Evolutionary conservation across 2,329 filamentous ascomycete genomes (phyloP).

Genomic region (Colletotrichum destructivum): DNA sequence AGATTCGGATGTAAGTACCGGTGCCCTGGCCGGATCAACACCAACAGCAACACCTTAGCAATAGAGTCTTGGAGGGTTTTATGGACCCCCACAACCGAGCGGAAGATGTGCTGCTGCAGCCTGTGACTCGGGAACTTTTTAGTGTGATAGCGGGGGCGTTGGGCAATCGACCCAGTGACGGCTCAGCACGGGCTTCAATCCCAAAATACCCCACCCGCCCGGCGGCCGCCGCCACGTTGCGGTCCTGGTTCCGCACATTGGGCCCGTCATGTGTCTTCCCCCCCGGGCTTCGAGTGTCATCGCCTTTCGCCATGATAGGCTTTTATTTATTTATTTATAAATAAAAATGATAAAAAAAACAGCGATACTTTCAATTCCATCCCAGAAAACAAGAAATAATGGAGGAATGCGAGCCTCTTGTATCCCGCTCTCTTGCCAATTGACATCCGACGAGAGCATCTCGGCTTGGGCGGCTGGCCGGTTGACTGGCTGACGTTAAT

Average conservation of each 20-base stretch:
- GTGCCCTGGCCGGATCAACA: neutral
- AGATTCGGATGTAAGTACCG: neutral
- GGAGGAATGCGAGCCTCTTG: too few relatives aligned
- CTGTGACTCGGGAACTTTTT: slow-evolving; percentile 2
- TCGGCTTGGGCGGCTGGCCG: too few relatives aligned
- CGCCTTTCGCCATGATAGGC: too few relatives aligned
- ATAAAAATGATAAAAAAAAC: too few relatives aligned
- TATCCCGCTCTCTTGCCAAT: too few relatives aligned
- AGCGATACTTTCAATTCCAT: too few relatives aligned
- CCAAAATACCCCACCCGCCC: neutral
- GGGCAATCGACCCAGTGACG: neutral
- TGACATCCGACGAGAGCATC: too few relatives aligned
- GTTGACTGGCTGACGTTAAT: too few relatives aligned
- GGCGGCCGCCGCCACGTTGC: slow-evolving; percentile 23
- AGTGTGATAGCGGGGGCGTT: neutral
- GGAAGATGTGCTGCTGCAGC: neutral
- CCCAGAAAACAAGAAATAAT: too few relatives aligned
- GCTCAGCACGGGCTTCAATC: neutral
- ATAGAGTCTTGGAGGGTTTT: neutral
- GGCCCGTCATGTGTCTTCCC: neutral
- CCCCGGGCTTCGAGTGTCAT: neutral
- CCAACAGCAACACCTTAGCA: neutral
- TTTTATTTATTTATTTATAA: too few relatives aligned
- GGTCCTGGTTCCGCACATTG: neutral
- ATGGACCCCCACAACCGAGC: neutral